Evolutionary conservation across 2,329 filamentous ascomycete species (phyloP).

Genomic region (Macrophomina tecta): DNA sequence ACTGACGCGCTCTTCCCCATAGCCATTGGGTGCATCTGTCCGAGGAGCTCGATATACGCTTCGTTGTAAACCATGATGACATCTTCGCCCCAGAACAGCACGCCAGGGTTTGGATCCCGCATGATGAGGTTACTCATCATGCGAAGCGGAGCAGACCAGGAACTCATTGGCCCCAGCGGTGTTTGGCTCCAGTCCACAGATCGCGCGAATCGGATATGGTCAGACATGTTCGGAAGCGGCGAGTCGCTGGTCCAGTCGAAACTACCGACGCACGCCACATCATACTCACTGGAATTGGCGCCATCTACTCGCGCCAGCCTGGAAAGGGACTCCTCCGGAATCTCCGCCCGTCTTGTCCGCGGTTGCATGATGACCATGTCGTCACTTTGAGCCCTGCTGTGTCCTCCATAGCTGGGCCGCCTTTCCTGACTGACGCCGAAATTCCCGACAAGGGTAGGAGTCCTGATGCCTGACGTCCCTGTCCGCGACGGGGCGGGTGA

Average conservation of each 20-base stretch:
- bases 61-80: conserved; percentile 48
- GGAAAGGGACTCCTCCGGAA: not conserved
- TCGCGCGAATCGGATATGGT: conserved; percentile 46
- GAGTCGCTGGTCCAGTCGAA: conserved; percentile 45
- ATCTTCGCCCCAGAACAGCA: conserved; percentile 51
- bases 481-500: not conserved
- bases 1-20: conserved; percentile 65
- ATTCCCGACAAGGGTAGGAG: not conserved
- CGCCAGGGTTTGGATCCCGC: conserved; percentile 39
- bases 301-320: not conserved
- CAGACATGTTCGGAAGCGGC: conserved; percentile 31
- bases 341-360: not conserved
- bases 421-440: not conserved
- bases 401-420: not conserved
- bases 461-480: not conserved
- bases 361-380: not conserved
- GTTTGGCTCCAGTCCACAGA: conserved; percentile 56
- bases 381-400: not conserved
- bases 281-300: not conserved
- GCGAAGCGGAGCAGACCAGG: conserved; percentile 57
- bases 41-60: conserved; percentile 40
- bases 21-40: conserved; percentile 56
- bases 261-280: conserved; percentile 17
- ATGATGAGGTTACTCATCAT: conserved; percentile 45
- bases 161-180: conserved; percentile 54